Evolutionary conservation across 768 basidiomycete genomes (phyloP), one percentile per base, ranked within the genome.

Genomic region (Kwoniella europaea): DNA sequence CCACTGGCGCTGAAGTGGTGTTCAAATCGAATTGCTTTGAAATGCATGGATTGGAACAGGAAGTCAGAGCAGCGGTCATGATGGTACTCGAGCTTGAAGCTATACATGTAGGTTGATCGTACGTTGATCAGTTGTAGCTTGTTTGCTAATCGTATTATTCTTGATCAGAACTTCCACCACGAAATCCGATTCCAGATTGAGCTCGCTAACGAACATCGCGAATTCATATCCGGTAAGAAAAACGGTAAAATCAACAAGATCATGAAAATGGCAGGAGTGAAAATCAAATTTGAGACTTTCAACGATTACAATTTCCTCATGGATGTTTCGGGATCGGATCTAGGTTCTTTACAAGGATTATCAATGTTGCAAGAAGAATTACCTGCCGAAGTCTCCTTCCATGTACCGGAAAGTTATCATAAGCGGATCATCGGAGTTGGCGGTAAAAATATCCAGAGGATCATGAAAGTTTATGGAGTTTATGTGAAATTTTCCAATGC

Each of bases 161-260:
- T 15, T 44, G 4, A 41, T 7, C 71, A 95, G 94, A 86, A 89
- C 50, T 98, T 95, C 86, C 93, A 97, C 77, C 94, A 95, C 79
- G 96, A 99, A 85, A 93, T 98, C 73, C 91, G 94, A 60, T 98
- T 98, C 86, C 95, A 98, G 84, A 93, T 98, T 65, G 97, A 99
- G 84, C 88, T 98, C 5, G 91, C 94, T 54, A 96, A 96, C 82
- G 97, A 99, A 82, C 95, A 98, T 76, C 90, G 95, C 69, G 96
- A 99, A 76, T 99, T 98, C 85, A 97, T 99, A 84, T 92, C 92
- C 67, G 96, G 96, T 55, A 99, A 99, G 87, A 98, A 98, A 87
- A 98, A 98, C 79, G 96, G 96, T 68, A 99, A 99, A 85, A 93
- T 98, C 84, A 98, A 98, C 87, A 98, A 98, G 86, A 97, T 98